These are phyloP conservation scores for Claviceps lovelessii DNA, from an alignment of 2,329 filamentous ascomycete genomes.

Conservation along the genomic window DNA sequence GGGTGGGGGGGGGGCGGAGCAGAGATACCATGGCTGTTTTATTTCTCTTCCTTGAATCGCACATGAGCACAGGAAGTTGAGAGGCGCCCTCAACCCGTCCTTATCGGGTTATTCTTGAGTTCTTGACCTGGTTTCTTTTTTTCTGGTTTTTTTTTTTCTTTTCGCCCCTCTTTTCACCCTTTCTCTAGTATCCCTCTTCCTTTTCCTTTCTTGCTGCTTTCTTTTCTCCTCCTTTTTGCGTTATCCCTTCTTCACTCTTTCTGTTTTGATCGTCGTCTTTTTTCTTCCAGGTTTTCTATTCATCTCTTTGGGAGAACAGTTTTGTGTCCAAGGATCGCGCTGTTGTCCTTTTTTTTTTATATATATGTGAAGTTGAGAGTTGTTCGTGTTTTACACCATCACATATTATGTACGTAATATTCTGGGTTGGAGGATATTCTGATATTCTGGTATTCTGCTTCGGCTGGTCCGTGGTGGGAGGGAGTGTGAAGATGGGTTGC, in stretches of 20 bases:
- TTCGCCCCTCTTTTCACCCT: background rate
- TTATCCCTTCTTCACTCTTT: background rate
- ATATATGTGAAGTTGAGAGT: background rate
- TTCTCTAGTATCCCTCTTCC: background rate
- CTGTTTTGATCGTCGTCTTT: background rate
- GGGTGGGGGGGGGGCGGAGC: constrained; percentile 11
- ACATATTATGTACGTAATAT: constrained; percentile 10
- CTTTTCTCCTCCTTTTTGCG: constrained; percentile 7
- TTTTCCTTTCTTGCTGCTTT: background rate
- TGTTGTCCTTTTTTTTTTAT: background rate
- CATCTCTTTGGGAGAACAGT: background rate
- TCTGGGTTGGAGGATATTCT: constrained; percentile 8
- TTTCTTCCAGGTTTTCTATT: background rate
- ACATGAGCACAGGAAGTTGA: constrained; percentile 9
- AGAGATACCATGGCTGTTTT: constrained; percentile 24
- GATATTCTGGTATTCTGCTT: constrained; percentile 12
- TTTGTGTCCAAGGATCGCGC: background rate
- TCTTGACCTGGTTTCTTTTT: constrained; percentile 8
- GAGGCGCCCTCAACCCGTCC: constrained; percentile 4
- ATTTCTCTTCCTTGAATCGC: constrained; percentile 16
- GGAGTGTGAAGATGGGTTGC: background rate
- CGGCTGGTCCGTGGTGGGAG: constrained; percentile 19
- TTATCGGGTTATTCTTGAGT: constrained; percentile 8
- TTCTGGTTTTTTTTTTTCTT: background rate
- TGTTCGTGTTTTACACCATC: background rate